These are phyloP conservation scores for Chaetomium globosum DNA, from an alignment of 2,329 filamentous ascomycete genomes.

Conservation along the genomic window DNA sequence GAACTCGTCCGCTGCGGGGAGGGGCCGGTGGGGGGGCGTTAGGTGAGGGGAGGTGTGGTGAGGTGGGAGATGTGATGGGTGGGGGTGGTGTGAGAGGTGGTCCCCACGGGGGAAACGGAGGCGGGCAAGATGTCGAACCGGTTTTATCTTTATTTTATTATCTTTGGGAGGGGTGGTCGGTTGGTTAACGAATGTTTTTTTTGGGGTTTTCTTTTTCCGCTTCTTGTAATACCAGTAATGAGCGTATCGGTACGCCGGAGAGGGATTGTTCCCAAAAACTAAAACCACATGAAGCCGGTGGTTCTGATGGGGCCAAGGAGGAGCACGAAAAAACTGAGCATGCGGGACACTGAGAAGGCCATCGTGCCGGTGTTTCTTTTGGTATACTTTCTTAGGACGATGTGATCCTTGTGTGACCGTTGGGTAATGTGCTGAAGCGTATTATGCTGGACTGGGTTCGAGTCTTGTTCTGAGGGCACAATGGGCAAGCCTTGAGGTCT, in stretches of 20 bases:
- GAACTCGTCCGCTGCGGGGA: constrained; percentile 47
- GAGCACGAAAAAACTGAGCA: constrained; percentile 33
- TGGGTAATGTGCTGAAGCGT: not conserved
- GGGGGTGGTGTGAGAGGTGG: not conserved
- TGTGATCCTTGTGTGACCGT: too few species aligned
- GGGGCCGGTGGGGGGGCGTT: constrained; percentile 52
- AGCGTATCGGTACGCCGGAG: not conserved
- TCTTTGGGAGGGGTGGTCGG: not conserved
- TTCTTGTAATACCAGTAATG: constrained; percentile 9
- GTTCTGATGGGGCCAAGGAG: constrained; percentile 11
- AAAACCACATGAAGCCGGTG: constrained; percentile 17
- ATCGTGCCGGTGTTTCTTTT: constrained; percentile 10
- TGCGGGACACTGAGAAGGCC: constrained; percentile 10
- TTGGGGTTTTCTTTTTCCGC: not conserved
- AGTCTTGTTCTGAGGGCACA: not conserved
- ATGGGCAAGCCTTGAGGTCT: not conserved
- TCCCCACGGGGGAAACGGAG: too few species aligned
- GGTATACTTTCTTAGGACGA: not conserved
- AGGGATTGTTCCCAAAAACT: not conserved
- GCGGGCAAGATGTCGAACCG: not conserved
- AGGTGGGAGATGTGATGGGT: constrained; percentile 45
- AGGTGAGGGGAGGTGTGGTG: constrained; percentile 43
- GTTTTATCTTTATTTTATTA: not conserved
- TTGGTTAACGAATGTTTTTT: not conserved
- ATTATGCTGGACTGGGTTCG: not conserved